Evolutionary conservation across 306 rosid species (phyloP), one percentile per base, ranked within the genome.

Genomic region (Rubus parviflorus): DNA sequence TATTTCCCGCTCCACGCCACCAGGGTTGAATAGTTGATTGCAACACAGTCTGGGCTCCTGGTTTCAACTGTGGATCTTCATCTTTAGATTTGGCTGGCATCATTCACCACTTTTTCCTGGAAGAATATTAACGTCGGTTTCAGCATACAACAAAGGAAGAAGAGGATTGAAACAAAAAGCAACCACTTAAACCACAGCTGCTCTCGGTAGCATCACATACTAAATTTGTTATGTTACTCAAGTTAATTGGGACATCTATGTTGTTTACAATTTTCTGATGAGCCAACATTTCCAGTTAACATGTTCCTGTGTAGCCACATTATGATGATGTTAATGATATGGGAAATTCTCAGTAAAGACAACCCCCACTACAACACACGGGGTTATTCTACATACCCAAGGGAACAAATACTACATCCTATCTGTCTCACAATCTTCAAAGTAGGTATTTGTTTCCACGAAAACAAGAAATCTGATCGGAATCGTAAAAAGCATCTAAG

Each of bases 71-170:
- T 60, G 71, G 77, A 42, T 86, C 86, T 73, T 79, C 90, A 46
- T 66, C 78, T 51, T 88, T 90, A 61, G 92, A 85, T 82, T 88
- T 88, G 41, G 88, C 88, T 15, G 90, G 94, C 98, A 90, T 90
- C 81, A 61, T 93, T 83, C 79, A 80, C 83, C 70, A 76, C 76
- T 78, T 78, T 78, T 73, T 70, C 85, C 87, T 83, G 48, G 22
- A 15, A 51, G 16, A 52, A 52, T 1, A 51, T 38, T 78, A 43
- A 74, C 73, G 35, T 43, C 19, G 5, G 68, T 58, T 73, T 73
- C 46, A 73, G 25, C 54, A 73, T 14, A n/a, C 11, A 57, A 22
- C 53, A 42, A 22, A 57, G 22, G 68, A 73, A 14, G 42, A 23
- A 41, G 68, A 58, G 77, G 51, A 74, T 30, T 9, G 66, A 57